These are phyloP conservation scores for Gracilariopsis chorda DNA, from an alignment of 23 red algal genomes.

Conservation along the genomic window DNA sequence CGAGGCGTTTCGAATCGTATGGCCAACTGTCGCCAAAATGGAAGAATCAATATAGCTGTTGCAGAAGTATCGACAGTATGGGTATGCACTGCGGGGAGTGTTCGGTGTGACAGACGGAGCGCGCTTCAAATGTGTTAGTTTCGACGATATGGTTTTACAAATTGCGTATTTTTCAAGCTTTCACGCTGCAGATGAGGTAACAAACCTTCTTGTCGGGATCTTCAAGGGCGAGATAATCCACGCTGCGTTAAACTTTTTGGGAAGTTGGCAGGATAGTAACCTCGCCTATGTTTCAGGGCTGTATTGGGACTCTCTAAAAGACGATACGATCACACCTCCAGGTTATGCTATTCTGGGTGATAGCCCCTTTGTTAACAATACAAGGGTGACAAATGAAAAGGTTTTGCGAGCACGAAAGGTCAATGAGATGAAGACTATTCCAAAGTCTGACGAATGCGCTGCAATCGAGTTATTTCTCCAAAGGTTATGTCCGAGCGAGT, in stretches of 20 bases:
- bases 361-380: neutral
- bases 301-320: neutral
- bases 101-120: no score
- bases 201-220: slow-evolving; percentile 29
- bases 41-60: no score
- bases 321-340: neutral
- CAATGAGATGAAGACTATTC: neutral
- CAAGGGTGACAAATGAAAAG: neutral
- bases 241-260: neutral
- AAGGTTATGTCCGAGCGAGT: neutral
- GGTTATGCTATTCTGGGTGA: neutral
- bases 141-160: no score
- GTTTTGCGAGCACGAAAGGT: neutral
- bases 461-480: neutral
- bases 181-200: no score
- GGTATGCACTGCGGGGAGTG: no score
- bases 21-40: no score
- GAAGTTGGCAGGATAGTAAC: slow-evolving; percentile 33
- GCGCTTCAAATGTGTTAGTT: no score
- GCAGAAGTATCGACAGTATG: no score
- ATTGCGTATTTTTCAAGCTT: no score
- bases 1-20: no score
- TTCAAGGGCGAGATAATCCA: slow-evolving; percentile 38
- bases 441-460: neutral
- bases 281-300: neutral